phyloP scores from a whole-genome alignment of 768 basidiomycete species.

The Crassisporium funariophilum region DNA sequence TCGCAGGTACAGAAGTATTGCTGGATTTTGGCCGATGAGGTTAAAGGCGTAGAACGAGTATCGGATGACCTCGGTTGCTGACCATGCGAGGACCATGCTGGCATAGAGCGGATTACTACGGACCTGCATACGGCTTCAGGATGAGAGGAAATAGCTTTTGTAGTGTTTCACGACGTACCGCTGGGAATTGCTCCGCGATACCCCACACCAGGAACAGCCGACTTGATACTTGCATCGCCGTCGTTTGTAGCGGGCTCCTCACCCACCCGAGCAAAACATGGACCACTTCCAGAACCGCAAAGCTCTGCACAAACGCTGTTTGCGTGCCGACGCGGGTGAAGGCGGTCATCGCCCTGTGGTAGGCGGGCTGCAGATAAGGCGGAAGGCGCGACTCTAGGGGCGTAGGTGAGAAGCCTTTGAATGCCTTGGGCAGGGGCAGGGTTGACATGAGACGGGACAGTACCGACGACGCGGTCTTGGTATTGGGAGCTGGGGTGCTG shows the following conservation, averaged over 20 bases:
- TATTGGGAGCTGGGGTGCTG: conserved; percentile 17
- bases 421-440: conserved; percentile 37
- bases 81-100: conserved; percentile 94
- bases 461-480: conserved; percentile 37
- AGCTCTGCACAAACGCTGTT: conserved; percentile 78
- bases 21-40: conserved; percentile 56
- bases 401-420: conserved; percentile 21
- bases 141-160: not conserved
- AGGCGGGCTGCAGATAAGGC: conserved; percentile 40
- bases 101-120: conserved; percentile 79
- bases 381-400: conserved; percentile 42
- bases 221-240: conserved; percentile 77
- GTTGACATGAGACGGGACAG: conserved; percentile 36
- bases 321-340: conserved; percentile 60
- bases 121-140: conserved; percentile 41
- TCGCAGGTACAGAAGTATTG: conserved; percentile 66
- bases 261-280: conserved; percentile 84
- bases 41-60: conserved; percentile 84
- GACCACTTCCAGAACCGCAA: conserved; percentile 80
- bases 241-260: conserved; percentile 72
- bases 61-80: conserved; percentile 86
- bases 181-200: conserved; percentile 63
- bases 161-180: conserved; percentile 42
- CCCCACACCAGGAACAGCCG: conserved; percentile 87
- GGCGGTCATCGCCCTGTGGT: conserved; percentile 55